Conservation (phyloP, 306 rosid genomes). For the Dryas drummondii region DNA sequence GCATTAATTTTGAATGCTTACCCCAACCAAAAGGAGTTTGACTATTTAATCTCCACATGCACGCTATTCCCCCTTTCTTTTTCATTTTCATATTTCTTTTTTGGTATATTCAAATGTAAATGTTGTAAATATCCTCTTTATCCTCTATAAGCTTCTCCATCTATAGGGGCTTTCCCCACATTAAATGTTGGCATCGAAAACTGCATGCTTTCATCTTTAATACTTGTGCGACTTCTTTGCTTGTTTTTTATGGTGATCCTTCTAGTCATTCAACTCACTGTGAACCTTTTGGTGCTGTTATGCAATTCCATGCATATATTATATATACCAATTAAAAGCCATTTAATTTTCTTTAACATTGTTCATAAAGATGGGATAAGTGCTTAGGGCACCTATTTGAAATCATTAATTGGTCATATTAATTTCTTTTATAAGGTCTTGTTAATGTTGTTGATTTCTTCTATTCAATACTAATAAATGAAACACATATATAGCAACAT, state of each 20-base stretch:
- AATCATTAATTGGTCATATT: too few relatives aligned
- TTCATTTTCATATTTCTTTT: not conserved
- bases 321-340: not conserved
- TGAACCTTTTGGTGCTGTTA: not conserved
- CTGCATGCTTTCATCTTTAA: constrained; percentile 23
- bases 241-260: too few relatives aligned
- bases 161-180: constrained; percentile 16
- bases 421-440: too few relatives aligned
- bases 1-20: not conserved
- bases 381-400: too few relatives aligned
- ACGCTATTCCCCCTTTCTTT: not conserved
- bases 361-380: too few relatives aligned
- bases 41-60: not conserved
- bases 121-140: constrained; percentile 4
- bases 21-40: not conserved
- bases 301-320: not conserved
- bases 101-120: not conserved
- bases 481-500: not conserved
- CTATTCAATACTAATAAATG: not conserved
- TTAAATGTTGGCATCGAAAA: constrained; percentile 37
- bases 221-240: constrained; percentile 26
- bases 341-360: too few relatives aligned
- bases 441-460: too few relatives aligned
- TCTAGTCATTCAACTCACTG: not conserved
- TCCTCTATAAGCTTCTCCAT: not conserved